Evolutionary conservation across 768 basidiomycete genomes (phyloP).

Genomic region (Leccinum obscurum): DNA sequence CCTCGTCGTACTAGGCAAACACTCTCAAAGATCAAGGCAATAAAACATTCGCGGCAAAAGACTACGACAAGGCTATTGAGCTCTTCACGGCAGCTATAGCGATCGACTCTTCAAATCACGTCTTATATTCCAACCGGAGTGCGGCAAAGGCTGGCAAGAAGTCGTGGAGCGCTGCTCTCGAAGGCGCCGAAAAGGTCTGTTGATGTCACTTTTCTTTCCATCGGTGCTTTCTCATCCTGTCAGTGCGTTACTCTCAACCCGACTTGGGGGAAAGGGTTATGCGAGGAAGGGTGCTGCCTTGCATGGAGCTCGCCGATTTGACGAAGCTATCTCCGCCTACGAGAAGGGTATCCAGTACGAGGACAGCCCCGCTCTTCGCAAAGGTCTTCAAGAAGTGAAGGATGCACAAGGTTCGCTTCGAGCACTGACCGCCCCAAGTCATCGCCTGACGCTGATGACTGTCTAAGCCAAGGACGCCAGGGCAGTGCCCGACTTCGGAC

Average conservation of each 20-base stretch:
- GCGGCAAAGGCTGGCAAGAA: too few species aligned
- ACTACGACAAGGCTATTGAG: too few species aligned
- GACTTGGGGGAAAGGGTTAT: conserved; percentile 52
- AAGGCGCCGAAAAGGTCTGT: conserved; percentile 81
- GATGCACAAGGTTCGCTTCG: conserved; percentile 68
- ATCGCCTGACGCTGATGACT: conserved; percentile 3
- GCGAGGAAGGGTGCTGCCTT: too few species aligned
- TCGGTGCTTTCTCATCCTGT: background rate
- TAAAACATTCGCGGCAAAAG: too few species aligned
- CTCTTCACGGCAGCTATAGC: too few species aligned
- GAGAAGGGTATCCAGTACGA: conserved; percentile 80
- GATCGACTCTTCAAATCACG: too few species aligned
- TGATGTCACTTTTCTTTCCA: background rate
- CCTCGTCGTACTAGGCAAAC: conserved; percentile 38
- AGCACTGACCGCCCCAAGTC: background rate
- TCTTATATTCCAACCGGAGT: too few species aligned
- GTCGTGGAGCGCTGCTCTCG: conserved; percentile 50
- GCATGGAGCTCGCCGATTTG: conserved; percentile 76
- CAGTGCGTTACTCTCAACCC: conserved; percentile 81
- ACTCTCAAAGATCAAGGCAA: too few species aligned
- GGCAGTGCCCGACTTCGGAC: conserved; percentile 50
- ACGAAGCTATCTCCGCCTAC: conserved; percentile 84
- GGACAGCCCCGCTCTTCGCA: conserved; percentile 77
- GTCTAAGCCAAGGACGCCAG: conserved; percentile 37
- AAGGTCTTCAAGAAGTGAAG: conserved; percentile 86